Base-by-base conservation (phyloP, 1,284 basidiomycete genomes). In the Austroboletus niveus region DNA sequence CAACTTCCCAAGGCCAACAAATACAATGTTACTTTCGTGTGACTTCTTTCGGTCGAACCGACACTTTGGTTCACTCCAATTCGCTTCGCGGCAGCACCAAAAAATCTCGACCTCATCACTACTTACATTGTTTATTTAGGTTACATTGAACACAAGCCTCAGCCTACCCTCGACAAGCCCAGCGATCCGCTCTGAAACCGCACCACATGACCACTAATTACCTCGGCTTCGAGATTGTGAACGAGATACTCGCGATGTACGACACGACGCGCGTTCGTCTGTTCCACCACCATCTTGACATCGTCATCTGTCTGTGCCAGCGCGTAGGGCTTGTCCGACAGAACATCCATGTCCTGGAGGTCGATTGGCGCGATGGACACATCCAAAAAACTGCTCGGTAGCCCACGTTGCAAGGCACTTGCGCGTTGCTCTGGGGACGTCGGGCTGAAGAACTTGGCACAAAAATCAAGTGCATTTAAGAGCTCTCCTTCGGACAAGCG, bases 401-500 rank as follows among this genome's bases (percentile, higher is more conserved):
- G 27, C 17, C 56, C 64, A 8, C 42, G 49, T 43, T 20, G 42
- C 50, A 56, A 8, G 8, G 44, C 64, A 4, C 8, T 20, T 4
- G 66, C 60, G 47, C 78, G 79, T 48, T 80, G 70, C 53, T 79
- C 80, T 8, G 79, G 79, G 22, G 75, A 70, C 5, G 78, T 81
- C n/a, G 81, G 80, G 52, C 75, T 75, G 64, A 80, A 81, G 20
- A 81, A 70, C 53, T 78, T 78, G 35, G 78, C 73, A 55, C 81
- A 83, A 61, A 84, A 84, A 58, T 84, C 79, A 3, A 84, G 71
- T 6, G 81, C 80, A 47, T 73, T 77, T 58, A 88, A 82, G 2
- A 90, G 75, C 63, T 90, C 88, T 45, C 72, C 75, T 66, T 87
- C 87, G 2, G 84, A 85, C 29, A 89, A 74, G 15, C 76, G 76